Conservation (phyloP, 2,329 filamentous ascomycete species). For the Trichoderma sp. region DNA sequence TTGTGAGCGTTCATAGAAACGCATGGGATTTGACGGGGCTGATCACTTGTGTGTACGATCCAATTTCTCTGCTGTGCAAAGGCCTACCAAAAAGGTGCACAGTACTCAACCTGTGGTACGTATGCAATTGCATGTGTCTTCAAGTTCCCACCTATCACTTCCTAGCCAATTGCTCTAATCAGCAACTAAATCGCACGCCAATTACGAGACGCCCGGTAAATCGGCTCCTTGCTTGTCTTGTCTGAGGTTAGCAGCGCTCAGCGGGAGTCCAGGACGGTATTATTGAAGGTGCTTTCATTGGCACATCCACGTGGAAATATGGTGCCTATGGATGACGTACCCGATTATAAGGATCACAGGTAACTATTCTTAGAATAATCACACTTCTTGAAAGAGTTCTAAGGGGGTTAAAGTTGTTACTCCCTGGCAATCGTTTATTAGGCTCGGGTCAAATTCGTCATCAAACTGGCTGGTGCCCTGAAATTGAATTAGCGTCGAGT, state of each 20-base stretch:
- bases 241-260: not conserved
- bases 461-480: not conserved
- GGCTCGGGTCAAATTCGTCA: not conserved
- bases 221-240: not conserved
- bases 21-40: not conserved
- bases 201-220: not conserved
- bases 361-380: not conserved
- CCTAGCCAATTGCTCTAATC: not conserved
- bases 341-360: not conserved
- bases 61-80: not conserved
- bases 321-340: not conserved
- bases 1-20: not conserved
- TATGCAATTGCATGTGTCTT: not conserved
- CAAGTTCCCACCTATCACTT: not conserved
- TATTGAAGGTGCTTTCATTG: not conserved
- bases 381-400: not conserved
- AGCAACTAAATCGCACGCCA: not conserved
- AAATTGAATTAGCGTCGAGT: not conserved
- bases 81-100: not conserved
- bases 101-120: not conserved
- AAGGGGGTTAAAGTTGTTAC: not conserved
- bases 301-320: not conserved
- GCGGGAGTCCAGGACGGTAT: not conserved
- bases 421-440: not conserved
- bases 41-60: not conserved